Conservation (phyloP, 345 rosid species). For the Populus ilicifolia region DNA sequence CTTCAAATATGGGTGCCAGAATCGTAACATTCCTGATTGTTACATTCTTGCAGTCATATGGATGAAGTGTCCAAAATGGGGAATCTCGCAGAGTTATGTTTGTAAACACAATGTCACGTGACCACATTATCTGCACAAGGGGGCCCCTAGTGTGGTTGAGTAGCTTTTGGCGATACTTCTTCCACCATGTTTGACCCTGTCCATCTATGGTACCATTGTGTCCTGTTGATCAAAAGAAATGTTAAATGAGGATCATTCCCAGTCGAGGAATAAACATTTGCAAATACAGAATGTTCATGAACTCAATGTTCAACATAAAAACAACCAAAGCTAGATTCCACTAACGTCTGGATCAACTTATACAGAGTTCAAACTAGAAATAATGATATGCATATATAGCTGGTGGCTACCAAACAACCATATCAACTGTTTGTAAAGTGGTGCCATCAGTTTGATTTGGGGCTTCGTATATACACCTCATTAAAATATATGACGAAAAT, state of each 20-base stretch:
- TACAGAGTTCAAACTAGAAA: constrained; percentile 1
- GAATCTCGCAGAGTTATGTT: constrained; percentile 82
- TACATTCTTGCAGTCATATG: constrained; percentile 92
- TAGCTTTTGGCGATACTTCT: constrained; percentile 82
- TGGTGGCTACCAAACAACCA: neutral
- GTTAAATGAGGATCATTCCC: neutral
- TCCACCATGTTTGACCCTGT: constrained; percentile 98
- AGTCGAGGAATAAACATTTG: neutral
- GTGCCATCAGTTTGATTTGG: neutral
- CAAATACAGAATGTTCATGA: neutral
- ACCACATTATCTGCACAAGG: constrained; percentile 91
- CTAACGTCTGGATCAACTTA: neutral
- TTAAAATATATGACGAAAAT: neutral
- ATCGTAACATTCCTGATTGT: constrained; percentile 71
- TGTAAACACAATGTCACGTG: constrained; percentile 73
- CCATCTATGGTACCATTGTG: constrained; percentile 95
- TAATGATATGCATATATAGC: neutral
- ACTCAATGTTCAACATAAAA: constrained; percentile 3
- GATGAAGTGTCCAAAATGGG: constrained; percentile 98
- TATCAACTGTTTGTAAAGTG: neutral
- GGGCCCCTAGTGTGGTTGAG: constrained; percentile 96
- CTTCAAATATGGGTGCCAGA: constrained; percentile 70
- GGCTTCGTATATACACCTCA: neutral
- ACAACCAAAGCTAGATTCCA: neutral
- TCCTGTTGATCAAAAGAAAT: constrained; percentile 42